phyloP scores from a whole-genome alignment of 2,329 filamentous ascomycete genomes.

The Raffaelea deltoideospora region DNA sequence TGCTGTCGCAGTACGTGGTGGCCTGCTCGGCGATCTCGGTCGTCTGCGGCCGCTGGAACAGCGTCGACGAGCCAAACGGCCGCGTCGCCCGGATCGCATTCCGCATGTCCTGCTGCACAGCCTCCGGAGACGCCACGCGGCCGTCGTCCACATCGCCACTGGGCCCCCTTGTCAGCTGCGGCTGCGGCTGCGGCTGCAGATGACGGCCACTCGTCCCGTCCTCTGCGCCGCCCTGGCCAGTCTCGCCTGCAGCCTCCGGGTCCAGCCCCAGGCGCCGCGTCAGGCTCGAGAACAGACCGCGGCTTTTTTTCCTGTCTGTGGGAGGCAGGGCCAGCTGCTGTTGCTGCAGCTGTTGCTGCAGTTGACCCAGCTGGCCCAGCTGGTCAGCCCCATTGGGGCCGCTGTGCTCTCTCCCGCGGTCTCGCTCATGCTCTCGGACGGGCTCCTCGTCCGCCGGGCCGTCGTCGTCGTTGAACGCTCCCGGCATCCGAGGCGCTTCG shows the following conservation, averaged over 20 bases:
- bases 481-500: background rate
- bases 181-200: background rate
- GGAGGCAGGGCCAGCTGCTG: conserved; percentile 9
- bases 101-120: conserved; percentile 55
- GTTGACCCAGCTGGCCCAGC: conserved; percentile 13
- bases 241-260: conserved; percentile 31
- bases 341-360: background rate
- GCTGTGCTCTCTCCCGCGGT: no score
- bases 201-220: background rate
- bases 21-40: conserved; percentile 66
- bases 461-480: background rate
- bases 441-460: no score
- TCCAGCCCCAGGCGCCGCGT: conserved; percentile 56
- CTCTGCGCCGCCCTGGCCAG: conserved; percentile 18
- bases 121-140: conserved; percentile 42
- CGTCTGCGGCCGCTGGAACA: conserved; percentile 61
- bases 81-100: conserved; percentile 68
- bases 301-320: conserved; percentile 4
- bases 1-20: conserved; percentile 76
- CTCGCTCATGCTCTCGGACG: no score
- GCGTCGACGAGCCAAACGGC: conserved; percentile 53
- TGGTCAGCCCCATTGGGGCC: no score
- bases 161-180: no score
- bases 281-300: conserved; percentile 52
- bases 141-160: no score